These are phyloP conservation scores for Diatrype stigma DNA, from an alignment of 2,329 filamentous ascomycete genomes.

Conservation along the genomic window DNA sequence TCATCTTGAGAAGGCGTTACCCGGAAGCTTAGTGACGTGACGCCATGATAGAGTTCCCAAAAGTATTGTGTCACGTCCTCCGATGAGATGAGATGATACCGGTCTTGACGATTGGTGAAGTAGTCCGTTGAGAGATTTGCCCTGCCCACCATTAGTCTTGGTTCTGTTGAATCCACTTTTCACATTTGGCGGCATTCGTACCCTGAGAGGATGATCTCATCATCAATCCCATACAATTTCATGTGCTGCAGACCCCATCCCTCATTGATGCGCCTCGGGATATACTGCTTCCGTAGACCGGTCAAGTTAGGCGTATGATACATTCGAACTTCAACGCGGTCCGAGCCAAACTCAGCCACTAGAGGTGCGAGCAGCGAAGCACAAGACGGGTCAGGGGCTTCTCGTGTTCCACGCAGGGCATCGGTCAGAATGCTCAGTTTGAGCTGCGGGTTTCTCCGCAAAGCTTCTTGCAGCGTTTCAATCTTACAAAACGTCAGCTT, in stretches of 20 bases:
- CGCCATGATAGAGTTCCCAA: slow-evolving; percentile 67
- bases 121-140: slow-evolving; percentile 93
- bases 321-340: slow-evolving; percentile 90
- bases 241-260: slow-evolving; percentile 98
- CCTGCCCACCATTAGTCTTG: slow-evolving; percentile 28
- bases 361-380: slow-evolving; percentile 83
- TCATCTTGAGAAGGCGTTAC: slow-evolving; percentile 59
- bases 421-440: slow-evolving; percentile 88
- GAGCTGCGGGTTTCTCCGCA: slow-evolving; percentile 70
- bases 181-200: slow-evolving; percentile 34
- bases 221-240: slow-evolving; percentile 95
- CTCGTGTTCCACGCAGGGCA: slow-evolving; percentile 83
- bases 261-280: slow-evolving; percentile 91
- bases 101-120: slow-evolving; percentile 91
- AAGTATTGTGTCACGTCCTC: slow-evolving; percentile 80
- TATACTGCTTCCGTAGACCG: slow-evolving; percentile 74
- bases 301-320: slow-evolving; percentile 97
- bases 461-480: slow-evolving; percentile 67
- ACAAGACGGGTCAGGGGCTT: slow-evolving; percentile 79
- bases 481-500: slow-evolving; percentile 47
- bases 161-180: background rate
- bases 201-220: slow-evolving; percentile 93
- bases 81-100: slow-evolving; percentile 88
- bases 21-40: slow-evolving; percentile 77
- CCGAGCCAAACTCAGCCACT: slow-evolving; percentile 76